Base-by-base conservation (phyloP, 768 basidiomycete genomes). In the Tricholoma saponaceum region DNA sequence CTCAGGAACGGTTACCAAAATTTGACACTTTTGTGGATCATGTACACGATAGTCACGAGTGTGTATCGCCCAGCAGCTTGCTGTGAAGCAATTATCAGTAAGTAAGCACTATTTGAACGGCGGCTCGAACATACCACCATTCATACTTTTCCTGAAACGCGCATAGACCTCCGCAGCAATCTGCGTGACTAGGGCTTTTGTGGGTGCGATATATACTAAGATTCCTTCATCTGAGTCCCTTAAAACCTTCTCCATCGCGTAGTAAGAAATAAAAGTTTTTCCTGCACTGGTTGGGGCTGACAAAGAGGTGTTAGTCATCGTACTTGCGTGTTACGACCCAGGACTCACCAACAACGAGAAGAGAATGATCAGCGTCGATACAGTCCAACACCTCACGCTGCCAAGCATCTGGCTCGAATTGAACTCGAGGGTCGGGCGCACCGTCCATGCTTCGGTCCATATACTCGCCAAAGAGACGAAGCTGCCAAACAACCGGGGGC, bases 191-290 rank as follows among this genome's bases (percentile, higher is more conserved):
- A 90, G 75, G 0, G 88, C 86, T 66, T 90, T 90, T 6, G 88
- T 89, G 0, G 88, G 88, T 0, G 88, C 87, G 43, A 90, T 79
- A 65, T 90, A 90, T 18, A 90, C 82, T 33, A 90, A 65, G 41
- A 90, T 76, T 0, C 84, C 86, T 43, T 88, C 80, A 63, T 90
- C 83, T 0, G 85, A 85, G 39, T 73, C 74, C 55, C 83, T 72
- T 2, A 90, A 70, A 13, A 87, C 73, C 60, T 81, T 80, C 66
- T 88, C 86, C 87, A 90, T 89, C 0, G 89, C 87, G 61, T 89
- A 89, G 67, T 79, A 90, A 2, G 85, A 86, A 43, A 90, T 87
- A 64, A 90, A 90, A 0, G 88, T 89, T 68, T 90, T 90, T 26
- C 87, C 86, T 0, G 86, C 86, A 67, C 84, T 85, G 0, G 85